These are phyloP conservation scores for Cinnamomum micranthum DNA, from an alignment of 164 flowering plant species.

Conservation along the genomic window DNA sequence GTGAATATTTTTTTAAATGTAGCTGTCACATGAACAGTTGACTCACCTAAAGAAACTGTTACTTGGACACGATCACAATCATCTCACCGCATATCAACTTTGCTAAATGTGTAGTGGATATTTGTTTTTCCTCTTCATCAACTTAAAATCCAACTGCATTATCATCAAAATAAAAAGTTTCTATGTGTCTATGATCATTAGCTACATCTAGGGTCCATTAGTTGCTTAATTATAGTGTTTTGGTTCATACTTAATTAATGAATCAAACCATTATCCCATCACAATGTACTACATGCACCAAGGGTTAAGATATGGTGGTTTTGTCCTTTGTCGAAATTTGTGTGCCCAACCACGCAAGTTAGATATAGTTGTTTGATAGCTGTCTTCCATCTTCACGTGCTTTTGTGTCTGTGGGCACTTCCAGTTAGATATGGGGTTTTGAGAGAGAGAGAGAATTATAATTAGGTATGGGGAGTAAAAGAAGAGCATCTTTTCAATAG, in stretches of 20 bases:
- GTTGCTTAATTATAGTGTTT: background rate
- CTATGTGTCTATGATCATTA: background rate
- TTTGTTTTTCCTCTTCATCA: background rate
- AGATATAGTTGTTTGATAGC: slow-evolving; percentile 3
- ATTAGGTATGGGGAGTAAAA: background rate
- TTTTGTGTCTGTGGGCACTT: background rate
- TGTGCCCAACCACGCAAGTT: background rate
- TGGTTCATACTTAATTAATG: no score
- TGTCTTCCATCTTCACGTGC: background rate
- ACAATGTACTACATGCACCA: background rate
- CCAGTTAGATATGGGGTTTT: background rate
- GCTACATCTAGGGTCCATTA: background rate
- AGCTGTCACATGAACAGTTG: no score
- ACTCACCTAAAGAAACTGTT: background rate
- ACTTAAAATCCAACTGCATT: no score
- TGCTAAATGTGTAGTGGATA: background rate
- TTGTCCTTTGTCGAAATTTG: background rate
- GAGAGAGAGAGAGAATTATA: no score
- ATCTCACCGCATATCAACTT: background rate
- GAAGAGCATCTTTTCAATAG: background rate
- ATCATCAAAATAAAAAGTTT: no score
- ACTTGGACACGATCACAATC: background rate
- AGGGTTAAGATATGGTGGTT: slow-evolving; percentile 5
- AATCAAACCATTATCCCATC: background rate
- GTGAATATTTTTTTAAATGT: no score